Evolutionary conservation across 345 rosid genomes (phyloP).

Genomic region (Rhizophora apiculata): DNA sequence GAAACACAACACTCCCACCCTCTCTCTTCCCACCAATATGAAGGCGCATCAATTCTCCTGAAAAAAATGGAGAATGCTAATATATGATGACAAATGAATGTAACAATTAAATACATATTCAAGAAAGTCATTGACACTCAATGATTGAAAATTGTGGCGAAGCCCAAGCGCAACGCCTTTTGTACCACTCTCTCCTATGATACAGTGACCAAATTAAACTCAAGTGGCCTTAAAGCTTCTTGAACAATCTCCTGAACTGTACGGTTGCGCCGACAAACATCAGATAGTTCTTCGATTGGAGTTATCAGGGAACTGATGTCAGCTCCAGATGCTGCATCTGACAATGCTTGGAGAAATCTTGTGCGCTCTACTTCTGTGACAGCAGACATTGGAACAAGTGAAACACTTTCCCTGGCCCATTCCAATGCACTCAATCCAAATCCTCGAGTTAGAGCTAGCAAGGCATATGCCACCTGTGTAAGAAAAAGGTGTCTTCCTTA

Average conservation of each 20-base stretch:
- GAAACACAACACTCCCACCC: slow-evolving; percentile 29
- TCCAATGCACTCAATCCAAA: slow-evolving; percentile 59
- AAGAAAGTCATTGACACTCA: slow-evolving; percentile 3
- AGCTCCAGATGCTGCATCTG: slow-evolving; percentile 70
- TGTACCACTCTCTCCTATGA: slow-evolving; percentile 34
- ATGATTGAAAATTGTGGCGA: slow-evolving; percentile 3
- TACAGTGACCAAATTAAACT: slow-evolving; percentile 55
- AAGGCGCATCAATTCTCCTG: slow-evolving; percentile 39
- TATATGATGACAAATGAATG: slow-evolving; percentile 29
- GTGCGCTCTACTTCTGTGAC: slow-evolving; percentile 69
- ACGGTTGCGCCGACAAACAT: slow-evolving; percentile 86
- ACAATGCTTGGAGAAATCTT: slow-evolving; percentile 66
- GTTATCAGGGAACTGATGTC: slow-evolving; percentile 57
- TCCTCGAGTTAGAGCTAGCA: slow-evolving; percentile 67
- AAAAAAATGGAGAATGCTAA: slow-evolving; percentile 48
- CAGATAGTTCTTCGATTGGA: slow-evolving; percentile 82
- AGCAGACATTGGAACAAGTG: slow-evolving; percentile 70
- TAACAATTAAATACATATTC: slow-evolving; percentile 22
- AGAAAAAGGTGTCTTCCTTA: neutral
- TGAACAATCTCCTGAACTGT: slow-evolving; percentile 93
- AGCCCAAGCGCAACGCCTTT: slow-evolving; percentile 49
- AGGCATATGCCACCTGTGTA: slow-evolving; percentile 67
- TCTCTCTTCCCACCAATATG: slow-evolving; percentile 26
- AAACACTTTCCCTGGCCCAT: slow-evolving; percentile 73
- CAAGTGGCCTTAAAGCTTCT: slow-evolving; percentile 81